These are phyloP conservation scores for Mortierella sp. DNA, from an alignment of 371 early-diverging fungal species.

Conservation along the genomic window DNA sequence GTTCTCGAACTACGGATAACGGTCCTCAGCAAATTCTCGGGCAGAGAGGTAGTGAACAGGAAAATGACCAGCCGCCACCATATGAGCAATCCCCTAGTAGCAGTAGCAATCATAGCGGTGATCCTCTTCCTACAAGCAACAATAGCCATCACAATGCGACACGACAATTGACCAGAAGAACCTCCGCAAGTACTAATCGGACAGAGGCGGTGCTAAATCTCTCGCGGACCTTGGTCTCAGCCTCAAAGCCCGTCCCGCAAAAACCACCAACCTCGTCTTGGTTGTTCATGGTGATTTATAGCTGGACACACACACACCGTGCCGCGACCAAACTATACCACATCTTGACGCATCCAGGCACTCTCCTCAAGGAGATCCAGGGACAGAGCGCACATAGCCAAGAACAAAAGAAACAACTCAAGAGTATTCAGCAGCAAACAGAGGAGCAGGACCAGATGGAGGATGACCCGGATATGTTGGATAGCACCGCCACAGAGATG, in stretches of 20 bases:
- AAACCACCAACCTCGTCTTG: constrained; percentile 30
- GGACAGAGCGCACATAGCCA: constrained; percentile 22
- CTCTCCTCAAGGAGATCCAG: constrained; percentile 22
- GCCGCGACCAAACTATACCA: constrained; percentile 33
- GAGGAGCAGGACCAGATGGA: constrained; percentile 48
- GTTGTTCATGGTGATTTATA: constrained; percentile 52
- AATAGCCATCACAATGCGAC: not conserved
- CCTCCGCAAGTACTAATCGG: constrained; percentile 24
- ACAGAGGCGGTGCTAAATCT: constrained; percentile 49
- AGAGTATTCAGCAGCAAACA: constrained; percentile 47
- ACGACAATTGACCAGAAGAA: not conserved
- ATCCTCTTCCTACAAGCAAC: not conserved
- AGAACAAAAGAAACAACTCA: constrained; percentile 25
- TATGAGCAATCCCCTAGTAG: constrained; percentile 16
- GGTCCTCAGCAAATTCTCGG: constrained; percentile 25
- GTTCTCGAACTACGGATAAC: too few species aligned
- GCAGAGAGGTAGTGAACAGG: not conserved
- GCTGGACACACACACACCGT: constrained; percentile 38
- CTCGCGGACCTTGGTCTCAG: constrained; percentile 36
- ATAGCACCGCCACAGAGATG: constrained; percentile 37
- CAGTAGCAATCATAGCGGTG: not conserved
- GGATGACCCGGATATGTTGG: constrained; percentile 37
- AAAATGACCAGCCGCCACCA: constrained; percentile 24
- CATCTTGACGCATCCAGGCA: constrained; percentile 26
- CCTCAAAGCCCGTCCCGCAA: constrained; percentile 15